phyloP scores from a whole-genome alignment of 1,284 basidiomycete species.

The Irpex lacteus region DNA sequence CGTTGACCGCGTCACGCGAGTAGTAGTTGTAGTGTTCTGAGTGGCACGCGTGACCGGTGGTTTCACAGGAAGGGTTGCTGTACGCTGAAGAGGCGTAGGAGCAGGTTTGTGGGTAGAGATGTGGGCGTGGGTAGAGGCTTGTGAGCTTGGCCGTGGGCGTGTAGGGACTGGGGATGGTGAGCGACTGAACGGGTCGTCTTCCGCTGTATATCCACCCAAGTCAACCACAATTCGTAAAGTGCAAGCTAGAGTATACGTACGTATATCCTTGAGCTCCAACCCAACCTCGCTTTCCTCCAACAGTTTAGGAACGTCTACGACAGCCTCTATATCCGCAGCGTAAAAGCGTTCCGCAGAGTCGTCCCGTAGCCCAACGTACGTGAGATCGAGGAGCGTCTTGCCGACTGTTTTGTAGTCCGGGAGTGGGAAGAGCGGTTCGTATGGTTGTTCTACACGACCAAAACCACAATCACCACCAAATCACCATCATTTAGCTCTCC shows the following conservation, averaged over 20 bases:
- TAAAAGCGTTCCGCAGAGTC: conserved; percentile 29
- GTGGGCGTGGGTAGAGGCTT: too few species aligned
- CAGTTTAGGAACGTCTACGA: conserved; percentile 23
- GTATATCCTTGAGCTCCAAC: conserved; percentile 23
- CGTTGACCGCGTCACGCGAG: neutral
- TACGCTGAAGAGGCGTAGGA: too few species aligned
- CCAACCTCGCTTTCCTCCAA: conserved; percentile 22
- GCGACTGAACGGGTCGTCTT: too few species aligned
- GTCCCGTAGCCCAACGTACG: conserved; percentile 24
- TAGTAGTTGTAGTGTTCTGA: neutral
- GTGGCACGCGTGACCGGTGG: neutral
- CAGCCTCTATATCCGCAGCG: conserved; percentile 22
- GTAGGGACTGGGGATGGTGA: too few species aligned
- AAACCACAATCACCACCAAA: too few species aligned
- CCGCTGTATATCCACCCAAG: too few species aligned
- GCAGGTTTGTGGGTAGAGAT: accelerated
- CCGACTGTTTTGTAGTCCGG: conserved; percentile 32
- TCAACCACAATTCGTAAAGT: too few species aligned
- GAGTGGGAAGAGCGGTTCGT: conserved; percentile 33
- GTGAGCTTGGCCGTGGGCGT: too few species aligned
- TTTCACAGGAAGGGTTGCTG: too few species aligned
- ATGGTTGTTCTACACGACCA: conserved; percentile 28
- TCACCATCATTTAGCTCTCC: too few species aligned
- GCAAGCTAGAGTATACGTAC: conserved; percentile 15
- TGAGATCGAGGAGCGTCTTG: conserved; percentile 21